A percentile compares a stretch with the other conserved stretches of the same genome.
These are phyloP conservation scores for Geotrichum klebahnii DNA, from an alignment of 1,139 yeast genomes.

Conservation along the genomic window DNA sequence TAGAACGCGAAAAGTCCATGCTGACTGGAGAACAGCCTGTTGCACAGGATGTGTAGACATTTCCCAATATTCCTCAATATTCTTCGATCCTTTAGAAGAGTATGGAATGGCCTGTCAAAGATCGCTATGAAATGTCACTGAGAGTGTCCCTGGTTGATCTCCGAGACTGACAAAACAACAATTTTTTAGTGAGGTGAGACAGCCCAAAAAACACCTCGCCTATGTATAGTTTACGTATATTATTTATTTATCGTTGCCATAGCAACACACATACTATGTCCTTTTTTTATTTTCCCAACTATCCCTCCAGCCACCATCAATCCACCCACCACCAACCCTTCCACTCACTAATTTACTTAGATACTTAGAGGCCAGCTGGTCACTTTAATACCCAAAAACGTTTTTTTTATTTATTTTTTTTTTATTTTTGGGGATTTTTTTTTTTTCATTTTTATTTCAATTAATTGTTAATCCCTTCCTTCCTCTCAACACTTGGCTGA, in stretches of 20 bases:
- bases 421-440: background rate
- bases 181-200: too few relatives aligned
- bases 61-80: too few relatives aligned
- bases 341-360: background rate
- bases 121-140: background rate
- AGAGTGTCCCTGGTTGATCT: background rate
- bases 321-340: too few relatives aligned
- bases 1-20: slow-evolving; percentile 34
- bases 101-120: too few relatives aligned
- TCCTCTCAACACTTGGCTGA: background rate
- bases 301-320: too few relatives aligned
- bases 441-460: background rate
- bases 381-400: background rate
- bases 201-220: too few relatives aligned
- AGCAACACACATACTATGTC: background rate
- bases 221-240: too few relatives aligned
- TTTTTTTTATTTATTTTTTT: background rate
- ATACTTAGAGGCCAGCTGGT: slow-evolving; percentile 15
- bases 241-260: background rate
- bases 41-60: too few relatives aligned
- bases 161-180: background rate
- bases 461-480: background rate
- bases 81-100: too few relatives aligned
- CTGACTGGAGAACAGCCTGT: slow-evolving; percentile 10
- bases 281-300: too few relatives aligned